Evolutionary conservation across 2,329 filamentous ascomycete genomes (phyloP), one percentile per base, ranked within the genome.

Genomic region (Xylariomycetidae sp.): DNA sequence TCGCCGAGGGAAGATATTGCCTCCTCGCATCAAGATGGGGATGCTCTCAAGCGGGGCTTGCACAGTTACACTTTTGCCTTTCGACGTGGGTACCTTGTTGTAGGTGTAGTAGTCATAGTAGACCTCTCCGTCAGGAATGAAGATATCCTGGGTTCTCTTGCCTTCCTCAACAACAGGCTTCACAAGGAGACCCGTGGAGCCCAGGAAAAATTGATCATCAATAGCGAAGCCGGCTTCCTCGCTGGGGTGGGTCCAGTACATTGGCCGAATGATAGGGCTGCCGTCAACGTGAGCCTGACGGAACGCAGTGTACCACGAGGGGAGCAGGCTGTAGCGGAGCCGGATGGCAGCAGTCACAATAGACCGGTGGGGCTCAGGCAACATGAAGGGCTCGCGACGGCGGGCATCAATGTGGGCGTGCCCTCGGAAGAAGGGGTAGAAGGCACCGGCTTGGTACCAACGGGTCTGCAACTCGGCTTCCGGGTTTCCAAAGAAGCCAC

Each of bases 61-160:
- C 23, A 95, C 67, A 1, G 75, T 82, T 40, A 86, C 68, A 24
- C 64, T 66, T 57, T 82, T 82, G 43, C 85, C 84, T 42, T 80
- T 78, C 16, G 82, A 74, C 15, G 79, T 80, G 24, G 68, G 60
- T 53, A 93, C 78, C 26, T 77, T 67, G 25, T 82, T 77, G 64
- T 87, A 95, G 50, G 86, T 86, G 56, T 92, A 93, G 66, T 98
- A 98, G 61, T 96, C 85, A 53, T 89, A 98, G 61, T 98, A 96
- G 33, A 84, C 74, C 59, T 93, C 85, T 38, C 82, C 75, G 48
- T 96, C 90, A 1, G 89, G 82, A 34, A 98, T 77, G 64, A 93
- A 95, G 37, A 98, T 75, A 14, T 88, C 80, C 1, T 81, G 78
- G 14, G 75, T 78, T 13, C 74, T 72, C 29, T 81, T 79, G 43